Percentiles rank a stretch among this genome's conserved stretches.
These are phyloP conservation scores for Colletotrichum simmondsii DNA, from an alignment of 2,329 filamentous ascomycete genomes.

Conservation along the genomic window DNA sequence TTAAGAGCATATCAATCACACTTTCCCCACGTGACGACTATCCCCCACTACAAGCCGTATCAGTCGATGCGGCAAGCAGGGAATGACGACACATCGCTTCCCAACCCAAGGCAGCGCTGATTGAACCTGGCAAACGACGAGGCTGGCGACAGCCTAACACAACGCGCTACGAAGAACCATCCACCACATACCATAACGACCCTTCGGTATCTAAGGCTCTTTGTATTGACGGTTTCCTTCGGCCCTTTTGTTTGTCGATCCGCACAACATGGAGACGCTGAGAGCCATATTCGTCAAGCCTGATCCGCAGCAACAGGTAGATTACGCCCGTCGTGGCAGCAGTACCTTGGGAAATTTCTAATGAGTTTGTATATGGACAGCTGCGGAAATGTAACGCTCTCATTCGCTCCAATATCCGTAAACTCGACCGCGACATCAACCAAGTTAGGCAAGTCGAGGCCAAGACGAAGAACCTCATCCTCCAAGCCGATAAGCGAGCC, in stretches of 20 bases:
- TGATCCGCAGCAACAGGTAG: slow-evolving; percentile 91
- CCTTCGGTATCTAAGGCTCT: not conserved
- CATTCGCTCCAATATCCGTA: slow-evolving; percentile 89
- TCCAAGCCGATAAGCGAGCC: slow-evolving; percentile 83
- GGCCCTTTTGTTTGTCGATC: slow-evolving; percentile 3
- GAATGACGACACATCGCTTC: slow-evolving; percentile 33
- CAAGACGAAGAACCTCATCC: slow-evolving; percentile 87
- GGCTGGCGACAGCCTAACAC: slow-evolving; percentile 25
- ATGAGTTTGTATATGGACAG: slow-evolving; percentile 56
- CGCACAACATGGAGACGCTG: slow-evolving; percentile 81
- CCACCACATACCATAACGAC: not conserved
- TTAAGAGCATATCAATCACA: not conserved
- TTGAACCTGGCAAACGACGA: slow-evolving; percentile 26
- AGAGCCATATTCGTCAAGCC: slow-evolving; percentile 90
- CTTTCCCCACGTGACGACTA: slow-evolving; percentile 28
- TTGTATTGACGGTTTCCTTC: slow-evolving; percentile 4
- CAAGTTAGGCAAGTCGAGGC: slow-evolving; percentile 81
- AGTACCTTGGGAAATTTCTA: not conserved
- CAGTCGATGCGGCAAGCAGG: slow-evolving; percentile 21
- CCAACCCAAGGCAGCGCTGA: slow-evolving; percentile 27
- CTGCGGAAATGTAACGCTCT: slow-evolving; percentile 95
- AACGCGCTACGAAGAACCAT: slow-evolving; percentile 8
- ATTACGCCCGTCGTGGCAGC: slow-evolving; percentile 36
- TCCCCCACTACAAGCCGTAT: slow-evolving; percentile 29
- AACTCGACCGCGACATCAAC: slow-evolving; percentile 92